Conservation (phyloP, 208 protist genomes). For the Crithidia mellificae region DNA sequence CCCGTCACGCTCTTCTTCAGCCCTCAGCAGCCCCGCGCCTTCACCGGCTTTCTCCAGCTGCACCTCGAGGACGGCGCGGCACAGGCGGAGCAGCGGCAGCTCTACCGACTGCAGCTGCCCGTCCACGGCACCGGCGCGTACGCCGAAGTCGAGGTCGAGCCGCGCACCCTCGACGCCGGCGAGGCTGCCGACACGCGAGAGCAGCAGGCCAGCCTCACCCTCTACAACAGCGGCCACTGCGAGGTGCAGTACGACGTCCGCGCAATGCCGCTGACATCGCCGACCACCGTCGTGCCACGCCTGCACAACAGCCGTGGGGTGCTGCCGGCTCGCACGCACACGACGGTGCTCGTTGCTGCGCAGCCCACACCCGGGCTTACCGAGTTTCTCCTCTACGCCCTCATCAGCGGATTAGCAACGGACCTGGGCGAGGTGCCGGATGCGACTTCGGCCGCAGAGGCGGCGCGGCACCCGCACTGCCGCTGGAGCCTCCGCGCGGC, state of each 20-base stretch:
- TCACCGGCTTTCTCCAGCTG: slow-evolving; percentile 60
- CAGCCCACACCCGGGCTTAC: slow-evolving; percentile 57
- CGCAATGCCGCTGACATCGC: slow-evolving; percentile 23
- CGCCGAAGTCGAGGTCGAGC: slow-evolving; percentile 80
- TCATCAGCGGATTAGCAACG: slow-evolving; percentile 55
- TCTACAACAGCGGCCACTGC: slow-evolving; percentile 88
- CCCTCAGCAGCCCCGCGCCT: slow-evolving; percentile 50
- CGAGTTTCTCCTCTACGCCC: slow-evolving; percentile 78
- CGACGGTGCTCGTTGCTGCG: slow-evolving; percentile 72
- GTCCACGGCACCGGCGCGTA: slow-evolving; percentile 69
- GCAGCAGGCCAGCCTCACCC: slow-evolving; percentile 61
- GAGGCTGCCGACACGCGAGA: slow-evolving; percentile 54
- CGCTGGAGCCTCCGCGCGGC: slow-evolving; percentile 54
- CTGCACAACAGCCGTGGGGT: slow-evolving; percentile 62
- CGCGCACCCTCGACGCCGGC: slow-evolving; percentile 63
- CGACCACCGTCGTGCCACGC: slow-evolving; percentile 29
- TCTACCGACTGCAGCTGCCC: slow-evolving; percentile 41
- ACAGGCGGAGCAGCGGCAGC: slow-evolving; percentile 12
- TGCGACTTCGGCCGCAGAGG: slow-evolving; percentile 46
- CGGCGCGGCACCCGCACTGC: slow-evolving; percentile 74
- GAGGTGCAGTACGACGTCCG: slow-evolving; percentile 80
- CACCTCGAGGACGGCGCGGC: slow-evolving; percentile 37
- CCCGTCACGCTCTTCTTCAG: slow-evolving; percentile 59
- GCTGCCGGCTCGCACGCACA: slow-evolving; percentile 85
- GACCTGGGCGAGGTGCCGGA: slow-evolving; percentile 35